Percentiles rank a stretch among this genome's conserved stretches.
phyloP scores from a whole-genome alignment of 2,329 filamentous ascomycete genomes.

The Thelonectria olida region DNA sequence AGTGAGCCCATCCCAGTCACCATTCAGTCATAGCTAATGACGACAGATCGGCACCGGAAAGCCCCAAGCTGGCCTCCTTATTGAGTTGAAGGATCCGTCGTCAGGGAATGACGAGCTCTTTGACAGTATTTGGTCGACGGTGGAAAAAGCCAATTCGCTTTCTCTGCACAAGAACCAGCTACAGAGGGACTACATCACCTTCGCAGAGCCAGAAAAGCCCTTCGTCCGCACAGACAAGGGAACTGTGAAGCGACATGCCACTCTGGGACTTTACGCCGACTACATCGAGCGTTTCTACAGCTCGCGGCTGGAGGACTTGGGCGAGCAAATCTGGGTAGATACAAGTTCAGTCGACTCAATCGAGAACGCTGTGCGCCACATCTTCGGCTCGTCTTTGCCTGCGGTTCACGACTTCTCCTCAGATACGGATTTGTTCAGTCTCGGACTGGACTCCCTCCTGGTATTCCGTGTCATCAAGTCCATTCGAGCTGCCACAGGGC shows the following conservation, averaged over 20 bases:
- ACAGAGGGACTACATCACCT: constrained; percentile 50
- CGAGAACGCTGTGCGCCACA: constrained; percentile 26
- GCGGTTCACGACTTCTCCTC: constrained; percentile 20
- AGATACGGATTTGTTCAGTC: constrained; percentile 40
- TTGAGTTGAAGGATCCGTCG: constrained; percentile 38
- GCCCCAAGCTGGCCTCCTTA: constrained; percentile 39
- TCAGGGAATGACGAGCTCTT: constrained; percentile 41
- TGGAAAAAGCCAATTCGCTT: constrained; percentile 53
- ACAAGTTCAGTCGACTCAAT: constrained; percentile 36
- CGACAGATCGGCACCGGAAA: constrained; percentile 36
- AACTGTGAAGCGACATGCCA: constrained; percentile 52
- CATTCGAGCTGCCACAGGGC: constrained; percentile 41
- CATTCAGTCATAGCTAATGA: neutral
- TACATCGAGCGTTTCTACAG: constrained; percentile 55
- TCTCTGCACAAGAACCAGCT: constrained; percentile 43
- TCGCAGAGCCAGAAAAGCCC: constrained; percentile 52
- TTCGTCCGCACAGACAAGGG: constrained; percentile 57
- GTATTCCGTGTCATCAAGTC: constrained; percentile 42
- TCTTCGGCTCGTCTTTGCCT: constrained; percentile 31
- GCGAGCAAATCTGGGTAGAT: constrained; percentile 19
- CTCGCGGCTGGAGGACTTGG: neutral
- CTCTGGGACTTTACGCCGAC: constrained; percentile 49
- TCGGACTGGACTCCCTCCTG: constrained; percentile 45
- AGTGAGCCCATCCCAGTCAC: neutral
- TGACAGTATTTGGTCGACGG: constrained; percentile 54